These are phyloP conservation scores for Rubroshorea leprosula DNA, from an alignment of 345 rosid genomes.

Conservation along the genomic window DNA sequence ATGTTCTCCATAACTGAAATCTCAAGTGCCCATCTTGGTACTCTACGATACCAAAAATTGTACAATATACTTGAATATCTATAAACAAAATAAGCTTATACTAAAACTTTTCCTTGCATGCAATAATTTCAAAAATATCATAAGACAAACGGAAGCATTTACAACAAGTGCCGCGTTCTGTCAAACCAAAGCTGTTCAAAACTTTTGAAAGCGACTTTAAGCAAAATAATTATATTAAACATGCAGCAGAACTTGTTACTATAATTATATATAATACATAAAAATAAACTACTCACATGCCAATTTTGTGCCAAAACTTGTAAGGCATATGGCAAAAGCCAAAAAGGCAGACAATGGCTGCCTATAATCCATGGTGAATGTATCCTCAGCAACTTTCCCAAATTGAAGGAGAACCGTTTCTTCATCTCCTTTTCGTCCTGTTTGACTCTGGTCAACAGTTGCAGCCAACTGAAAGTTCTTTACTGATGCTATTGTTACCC, in stretches of 20 bases:
- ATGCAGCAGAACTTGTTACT: conserved; percentile 10
- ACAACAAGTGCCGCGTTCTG: conserved; percentile 27
- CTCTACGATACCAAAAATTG: too few species aligned
- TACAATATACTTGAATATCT: too few species aligned
- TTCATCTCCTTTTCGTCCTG: conserved; percentile 89
- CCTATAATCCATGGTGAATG: conserved; percentile 87
- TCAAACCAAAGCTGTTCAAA: conserved; percentile 16
- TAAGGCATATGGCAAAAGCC: conserved; percentile 90
- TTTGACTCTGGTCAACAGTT: conserved; percentile 64
- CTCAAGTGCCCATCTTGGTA: too few species aligned
- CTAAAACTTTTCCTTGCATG: neutral
- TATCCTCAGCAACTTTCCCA: conserved; percentile 82
- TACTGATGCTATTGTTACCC: conserved; percentile 90
- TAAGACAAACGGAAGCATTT: conserved; percentile 27
- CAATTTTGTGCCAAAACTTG: conserved; percentile 93
- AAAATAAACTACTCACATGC: conserved; percentile 65
- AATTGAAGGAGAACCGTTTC: conserved; percentile 82
- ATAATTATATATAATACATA: conserved; percentile 1
- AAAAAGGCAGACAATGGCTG: conserved; percentile 91
- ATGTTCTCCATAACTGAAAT: too few species aligned
- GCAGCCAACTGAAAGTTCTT: conserved; percentile 91
- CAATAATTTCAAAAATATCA: conserved; percentile 15
- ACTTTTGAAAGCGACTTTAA: conserved; percentile 5
- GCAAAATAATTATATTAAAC: conserved; percentile 19
- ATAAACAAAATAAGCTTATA: too few species aligned